phyloP scores from a whole-genome alignment of 805 yeast genomes.

The Zygoascus ofunaensis region DNA sequence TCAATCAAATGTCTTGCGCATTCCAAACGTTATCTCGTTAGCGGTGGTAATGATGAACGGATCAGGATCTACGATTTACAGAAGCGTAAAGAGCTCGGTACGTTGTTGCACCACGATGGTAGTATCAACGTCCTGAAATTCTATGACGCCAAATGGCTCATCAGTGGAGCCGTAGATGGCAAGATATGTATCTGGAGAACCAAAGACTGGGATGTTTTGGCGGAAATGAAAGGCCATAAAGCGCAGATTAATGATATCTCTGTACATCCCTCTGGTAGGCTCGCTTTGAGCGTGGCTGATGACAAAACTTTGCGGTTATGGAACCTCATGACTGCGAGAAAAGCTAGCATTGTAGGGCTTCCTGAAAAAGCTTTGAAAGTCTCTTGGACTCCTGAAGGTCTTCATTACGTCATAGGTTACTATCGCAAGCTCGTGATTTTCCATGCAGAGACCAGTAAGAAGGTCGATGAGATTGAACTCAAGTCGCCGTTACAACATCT shows the following conservation, averaged over 20 bases:
- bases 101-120: conserved; percentile 81
- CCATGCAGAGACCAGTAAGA: conserved; percentile 52
- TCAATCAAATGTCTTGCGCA: conserved; percentile 79
- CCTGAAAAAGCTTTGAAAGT: conserved; percentile 22
- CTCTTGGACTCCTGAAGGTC: conserved; percentile 58
- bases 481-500: conserved; percentile 56
- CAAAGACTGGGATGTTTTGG: conserved; percentile 92
- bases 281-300: conserved; percentile 81
- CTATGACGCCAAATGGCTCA: conserved; percentile 58
- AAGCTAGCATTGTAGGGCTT: conserved; percentile 70
- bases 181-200: conserved; percentile 87
- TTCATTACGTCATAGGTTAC: conserved; percentile 66
- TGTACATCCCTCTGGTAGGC: conserved; percentile 82
- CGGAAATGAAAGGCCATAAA: conserved; percentile 79
- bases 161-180: conserved; percentile 88
- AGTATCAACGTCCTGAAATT: conserved; percentile 72
- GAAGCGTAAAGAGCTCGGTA: conserved; percentile 88
- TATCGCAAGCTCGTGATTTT: conserved; percentile 56
- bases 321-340: conserved; percentile 94
- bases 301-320: conserved; percentile 81
- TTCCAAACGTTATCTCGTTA: conserved; percentile 75
- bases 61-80: conserved; percentile 90
- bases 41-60: conserved; percentile 94
- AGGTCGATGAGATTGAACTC: conserved; percentile 38
- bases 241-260: conserved; percentile 78